Evolutionary conservation across 140 eudicot species (phyloP).

Genomic region (Anethum foeniculum): DNA sequence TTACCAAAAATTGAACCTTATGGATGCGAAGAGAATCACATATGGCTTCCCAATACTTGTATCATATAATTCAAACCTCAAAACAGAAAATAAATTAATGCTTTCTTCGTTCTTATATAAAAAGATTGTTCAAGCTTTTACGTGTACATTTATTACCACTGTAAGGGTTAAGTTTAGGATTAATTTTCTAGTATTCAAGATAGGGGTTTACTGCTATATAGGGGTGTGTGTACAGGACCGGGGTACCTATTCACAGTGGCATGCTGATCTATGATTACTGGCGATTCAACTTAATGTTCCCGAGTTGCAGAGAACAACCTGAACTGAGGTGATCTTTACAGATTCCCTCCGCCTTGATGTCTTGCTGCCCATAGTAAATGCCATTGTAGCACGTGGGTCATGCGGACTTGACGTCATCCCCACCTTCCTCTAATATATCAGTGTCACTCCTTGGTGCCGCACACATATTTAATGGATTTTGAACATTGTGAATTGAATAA

Average conservation of each 20-base stretch:
- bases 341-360: background rate
- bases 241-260: background rate
- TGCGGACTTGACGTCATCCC: background rate
- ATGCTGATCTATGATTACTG: background rate
- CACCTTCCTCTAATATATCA: background rate
- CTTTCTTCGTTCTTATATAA: background rate
- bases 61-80: background rate
- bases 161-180: background rate
- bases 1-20: background rate
- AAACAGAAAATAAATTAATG: background rate
- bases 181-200: background rate
- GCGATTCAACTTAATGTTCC: background rate
- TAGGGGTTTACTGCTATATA: background rate
- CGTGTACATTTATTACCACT: background rate
- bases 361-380: background rate
- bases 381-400: background rate
- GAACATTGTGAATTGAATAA: background rate
- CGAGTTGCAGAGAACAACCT: background rate
- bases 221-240: background rate
- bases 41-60: background rate
- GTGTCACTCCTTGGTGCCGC: background rate
- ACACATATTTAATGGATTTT: background rate
- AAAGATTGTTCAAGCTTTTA: background rate
- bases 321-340: background rate
- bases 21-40: background rate